These are phyloP conservation scores for Cutaneotrichosporon sp. DNA, from an alignment of 1,284 basidiomycete species.

Conservation along the genomic window DNA sequence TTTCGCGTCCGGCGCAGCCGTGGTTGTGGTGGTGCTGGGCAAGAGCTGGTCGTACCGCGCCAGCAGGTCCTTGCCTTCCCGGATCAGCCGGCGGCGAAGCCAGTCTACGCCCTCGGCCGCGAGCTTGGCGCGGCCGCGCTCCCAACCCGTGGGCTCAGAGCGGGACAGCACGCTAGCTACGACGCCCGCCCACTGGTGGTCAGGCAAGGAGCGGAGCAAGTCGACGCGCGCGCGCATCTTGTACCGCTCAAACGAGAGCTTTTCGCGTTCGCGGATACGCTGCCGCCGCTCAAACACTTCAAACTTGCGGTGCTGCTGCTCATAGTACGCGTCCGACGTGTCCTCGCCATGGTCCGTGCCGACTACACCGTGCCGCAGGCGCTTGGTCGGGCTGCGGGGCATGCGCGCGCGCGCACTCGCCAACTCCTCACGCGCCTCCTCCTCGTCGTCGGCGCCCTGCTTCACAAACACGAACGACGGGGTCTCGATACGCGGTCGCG, in stretches of 20 bases:
- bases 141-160: constrained; percentile 20
- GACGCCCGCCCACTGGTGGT: constrained; percentile 26
- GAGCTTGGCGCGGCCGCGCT: constrained; percentile 32
- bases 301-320: constrained; percentile 75
- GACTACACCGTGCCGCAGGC: constrained; percentile 22
- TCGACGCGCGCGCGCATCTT: constrained; percentile 84
- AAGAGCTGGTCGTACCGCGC: constrained; percentile 26
- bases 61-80: constrained; percentile 42
- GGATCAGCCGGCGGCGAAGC: constrained; percentile 35
- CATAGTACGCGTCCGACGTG: constrained; percentile 77
- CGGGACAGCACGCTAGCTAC: constrained; percentile 21
- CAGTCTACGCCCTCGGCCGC: constrained; percentile 33
- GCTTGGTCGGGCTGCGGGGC: constrained; percentile 25
- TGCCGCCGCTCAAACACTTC: constrained; percentile 80
- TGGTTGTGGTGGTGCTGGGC: constrained; percentile 9
- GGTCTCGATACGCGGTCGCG: constrained; percentile 34
- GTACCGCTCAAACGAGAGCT: constrained; percentile 81
- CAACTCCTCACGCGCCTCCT: constrained; percentile 41
- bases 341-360: constrained; percentile 52
- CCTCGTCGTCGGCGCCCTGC: constrained; percentile 38
- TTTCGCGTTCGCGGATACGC: constrained; percentile 79
- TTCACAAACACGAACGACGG: constrained; percentile 36
- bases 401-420: not conserved
- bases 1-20: not conserved
- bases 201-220: constrained; percentile 56